Conservation (phyloP, 192 early-diverging fungal species). For the Umbelopsis sp. region DNA sequence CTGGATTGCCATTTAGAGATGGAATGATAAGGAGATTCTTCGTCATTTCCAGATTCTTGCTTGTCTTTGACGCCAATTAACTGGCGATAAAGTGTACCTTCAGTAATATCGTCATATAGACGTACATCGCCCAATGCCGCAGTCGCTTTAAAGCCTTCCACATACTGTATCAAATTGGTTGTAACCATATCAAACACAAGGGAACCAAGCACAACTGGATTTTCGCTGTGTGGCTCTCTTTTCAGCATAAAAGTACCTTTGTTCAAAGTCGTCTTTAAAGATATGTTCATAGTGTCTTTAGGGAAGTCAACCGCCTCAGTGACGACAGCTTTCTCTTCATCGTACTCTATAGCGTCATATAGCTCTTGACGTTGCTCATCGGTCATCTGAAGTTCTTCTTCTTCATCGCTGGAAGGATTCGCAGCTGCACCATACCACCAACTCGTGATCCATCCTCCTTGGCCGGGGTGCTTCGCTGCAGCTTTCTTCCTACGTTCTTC, state of each 20-base stretch:
- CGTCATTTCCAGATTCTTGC: constrained; percentile 14
- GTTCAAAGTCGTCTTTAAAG: constrained; percentile 65
- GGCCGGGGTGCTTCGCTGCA: constrained; percentile 36
- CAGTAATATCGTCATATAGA: constrained; percentile 64
- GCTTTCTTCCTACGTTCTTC: constrained; percentile 31
- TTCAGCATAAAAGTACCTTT: constrained; percentile 84
- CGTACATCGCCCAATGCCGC: constrained; percentile 65
- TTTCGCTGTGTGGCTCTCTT: constrained; percentile 48
- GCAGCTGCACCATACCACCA: constrained; percentile 44
- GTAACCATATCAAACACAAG: constrained; percentile 69
- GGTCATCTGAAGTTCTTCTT: constrained; percentile 57
- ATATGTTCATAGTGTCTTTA: constrained; percentile 66
- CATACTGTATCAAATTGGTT: constrained; percentile 57
- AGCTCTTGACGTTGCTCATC: constrained; percentile 88
- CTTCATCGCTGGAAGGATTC: constrained; percentile 1
- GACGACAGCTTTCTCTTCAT: constrained; percentile 69
- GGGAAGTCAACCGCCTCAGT: constrained; percentile 59
- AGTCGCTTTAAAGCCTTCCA: constrained; percentile 54
- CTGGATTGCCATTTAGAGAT: constrained; percentile 12
- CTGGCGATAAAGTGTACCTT: constrained; percentile 56
- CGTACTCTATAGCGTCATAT: constrained; percentile 94
- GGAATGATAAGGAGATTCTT: not conserved
- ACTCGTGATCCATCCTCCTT: constrained; percentile 54
- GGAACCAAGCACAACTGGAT: constrained; percentile 52
- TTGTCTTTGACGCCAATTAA: constrained; percentile 58